Evolutionary conservation across 2,329 filamentous ascomycete genomes (phyloP).

Genomic region (Ustilaginoidea virens): DNA sequence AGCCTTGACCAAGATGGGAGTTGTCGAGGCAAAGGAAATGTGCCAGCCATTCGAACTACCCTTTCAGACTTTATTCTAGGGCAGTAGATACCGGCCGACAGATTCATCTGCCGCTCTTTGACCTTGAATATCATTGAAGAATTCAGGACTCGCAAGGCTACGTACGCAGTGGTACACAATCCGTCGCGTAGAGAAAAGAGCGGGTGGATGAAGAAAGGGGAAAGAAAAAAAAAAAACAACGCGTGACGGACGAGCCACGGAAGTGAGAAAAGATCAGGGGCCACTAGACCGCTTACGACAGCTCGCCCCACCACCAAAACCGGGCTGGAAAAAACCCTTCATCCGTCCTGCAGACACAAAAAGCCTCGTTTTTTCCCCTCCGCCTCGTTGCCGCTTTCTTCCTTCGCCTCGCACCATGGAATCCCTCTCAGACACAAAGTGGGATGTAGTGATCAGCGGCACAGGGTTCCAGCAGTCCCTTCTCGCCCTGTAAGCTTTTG

Average conservation of each 20-base stretch:
- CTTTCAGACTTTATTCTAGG: constrained; percentile 64
- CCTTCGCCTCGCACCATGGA: constrained; percentile 40
- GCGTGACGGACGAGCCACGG: too few relatives aligned
- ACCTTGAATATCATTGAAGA: constrained; percentile 15
- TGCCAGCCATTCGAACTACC: constrained; percentile 75
- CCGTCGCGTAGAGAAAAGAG: constrained; percentile 16
- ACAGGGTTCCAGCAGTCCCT: constrained; percentile 68
- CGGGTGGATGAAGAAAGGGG: constrained; percentile 11
- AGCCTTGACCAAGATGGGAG: background rate
- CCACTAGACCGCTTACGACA: background rate
- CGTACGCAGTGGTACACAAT: constrained; percentile 12
- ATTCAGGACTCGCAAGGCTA: constrained; percentile 36
- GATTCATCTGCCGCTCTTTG: constrained; percentile 49
- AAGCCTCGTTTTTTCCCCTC: constrained; percentile 7
- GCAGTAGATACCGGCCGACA: constrained; percentile 76
- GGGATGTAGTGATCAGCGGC: constrained; percentile 68
- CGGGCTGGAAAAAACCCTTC: constrained; percentile 5
- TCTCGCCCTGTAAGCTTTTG: constrained; percentile 52
- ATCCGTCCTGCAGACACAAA: constrained; percentile 5
- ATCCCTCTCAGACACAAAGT: constrained; percentile 54
- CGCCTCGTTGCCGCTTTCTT: constrained; percentile 6
- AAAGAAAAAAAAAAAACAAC: background rate
- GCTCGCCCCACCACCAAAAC: constrained; percentile 1
- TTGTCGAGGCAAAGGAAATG: constrained; percentile 24
- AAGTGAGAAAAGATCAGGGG: constrained; percentile 14